Evolutionary conservation across 2,329 filamentous ascomycete genomes (phyloP), one percentile per base, ranked within the genome.

Genomic region (Colletotrichum tamarilloi): DNA sequence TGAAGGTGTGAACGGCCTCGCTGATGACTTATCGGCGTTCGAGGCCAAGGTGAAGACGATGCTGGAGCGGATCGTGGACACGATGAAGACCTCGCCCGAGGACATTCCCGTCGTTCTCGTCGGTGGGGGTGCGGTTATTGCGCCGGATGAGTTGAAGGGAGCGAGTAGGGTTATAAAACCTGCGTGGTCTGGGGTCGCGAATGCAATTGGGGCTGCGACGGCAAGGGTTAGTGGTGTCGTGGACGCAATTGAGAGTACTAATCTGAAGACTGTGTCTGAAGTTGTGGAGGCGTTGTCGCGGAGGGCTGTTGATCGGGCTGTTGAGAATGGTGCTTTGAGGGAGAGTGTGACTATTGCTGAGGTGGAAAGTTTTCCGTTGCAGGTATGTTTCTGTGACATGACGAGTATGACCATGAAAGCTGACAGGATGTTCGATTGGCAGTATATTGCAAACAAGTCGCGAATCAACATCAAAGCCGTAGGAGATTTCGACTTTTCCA

Each of bases 181-280:
- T 0, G 81, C 85, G 56, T 90, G 86, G 84, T 87, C 89, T 2
- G 86, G 85, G 2, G 88, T 92, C 1, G 91, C 91, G 14, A 92
- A 92, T 76, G 91, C 91, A 0, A 90, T 92, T 16, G 91, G 91
- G 3, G 91, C 90, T 14, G 90, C 90, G 0, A 90, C 89, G 70
- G 89, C 90, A 1, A 82, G 88, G 56, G 89, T 92, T 5, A 90
- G 88, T 71, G 86, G 87, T 1, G 85, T 87, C 0, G 82, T 88
- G 7, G 87, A 89, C 72, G 85, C 84, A 0, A 84, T 89, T 22
- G 85, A 87, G 68, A 86, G 85, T 0, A 88, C 86, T 0, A 85
- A 85, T 66, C 78, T 78, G 0, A 83, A 81, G 69, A 80, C 83
- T 2, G 79, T 79, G 0, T 74, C 80, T 16, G 79, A 84, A 53